Evolutionary conservation across 371 early-diverging fungal species (phyloP).

Genomic region (Mortierella sp.): DNA sequence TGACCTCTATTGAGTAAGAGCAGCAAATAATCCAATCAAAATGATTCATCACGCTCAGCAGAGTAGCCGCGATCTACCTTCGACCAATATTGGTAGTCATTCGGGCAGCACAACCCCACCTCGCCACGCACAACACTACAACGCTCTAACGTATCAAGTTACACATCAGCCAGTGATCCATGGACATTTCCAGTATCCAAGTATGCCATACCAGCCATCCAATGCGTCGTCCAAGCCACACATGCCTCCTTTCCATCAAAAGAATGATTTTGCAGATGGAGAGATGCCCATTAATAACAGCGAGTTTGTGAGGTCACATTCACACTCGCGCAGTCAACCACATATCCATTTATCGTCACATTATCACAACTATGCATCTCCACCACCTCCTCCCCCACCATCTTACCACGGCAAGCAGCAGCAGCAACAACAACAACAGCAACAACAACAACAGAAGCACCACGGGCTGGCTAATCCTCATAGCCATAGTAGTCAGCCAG

Average conservation of each 20-base stretch:
- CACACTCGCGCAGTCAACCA: constrained; percentile 25
- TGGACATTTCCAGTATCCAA: constrained; percentile 26
- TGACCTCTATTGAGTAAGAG: no score
- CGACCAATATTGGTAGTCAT: not conserved
- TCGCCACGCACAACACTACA: constrained; percentile 4
- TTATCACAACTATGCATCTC: constrained; percentile 29
- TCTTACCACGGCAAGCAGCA: not conserved
- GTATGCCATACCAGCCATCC: not conserved
- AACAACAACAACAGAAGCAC: not conserved
- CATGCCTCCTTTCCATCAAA: constrained; percentile 16
- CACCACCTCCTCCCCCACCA: constrained; percentile 36
- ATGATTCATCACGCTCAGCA: constrained; percentile 26
- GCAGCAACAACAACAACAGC: constrained; percentile 13
- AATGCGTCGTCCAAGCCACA: not conserved
- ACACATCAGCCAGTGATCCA: constrained; percentile 6
- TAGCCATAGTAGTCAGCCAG: constrained; percentile 19
- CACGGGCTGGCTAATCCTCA: not conserved
- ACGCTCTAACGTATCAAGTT: no score
- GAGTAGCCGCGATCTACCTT: constrained; percentile 4
- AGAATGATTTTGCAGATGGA: not conserved
- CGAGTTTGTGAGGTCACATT: constrained; percentile 9
- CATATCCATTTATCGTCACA: constrained; percentile 12
- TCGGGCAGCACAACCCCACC: not conserved
- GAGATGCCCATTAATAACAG: not conserved
- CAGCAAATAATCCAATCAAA: no score